A percentile compares a stretch with the other conserved stretches of the same genome.
phyloP scores from a whole-genome alignment of 345 rosid genomes.

The Salix udensis region DNA sequence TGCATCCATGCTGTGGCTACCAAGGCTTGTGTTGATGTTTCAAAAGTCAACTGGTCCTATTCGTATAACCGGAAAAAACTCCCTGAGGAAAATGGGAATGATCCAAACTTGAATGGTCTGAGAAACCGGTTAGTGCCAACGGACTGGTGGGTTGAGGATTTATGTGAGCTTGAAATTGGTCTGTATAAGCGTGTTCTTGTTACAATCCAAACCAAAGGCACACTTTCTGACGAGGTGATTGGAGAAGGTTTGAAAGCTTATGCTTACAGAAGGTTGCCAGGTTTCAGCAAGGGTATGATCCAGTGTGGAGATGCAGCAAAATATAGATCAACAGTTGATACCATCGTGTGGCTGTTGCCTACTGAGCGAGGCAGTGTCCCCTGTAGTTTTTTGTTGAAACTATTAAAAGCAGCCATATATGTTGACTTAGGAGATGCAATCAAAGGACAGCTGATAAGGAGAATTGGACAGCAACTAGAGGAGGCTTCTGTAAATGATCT shows the following conservation, averaged over 20 bases:
- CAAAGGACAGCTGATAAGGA: slow-evolving; percentile 45
- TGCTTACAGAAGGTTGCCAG: slow-evolving; percentile 62
- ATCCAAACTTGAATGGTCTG: slow-evolving; percentile 27
- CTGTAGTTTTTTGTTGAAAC: slow-evolving; percentile 69
- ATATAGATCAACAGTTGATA: slow-evolving; percentile 51
- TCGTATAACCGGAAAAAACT: slow-evolving; percentile 67
- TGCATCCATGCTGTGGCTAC: slow-evolving; percentile 68
- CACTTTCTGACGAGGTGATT: slow-evolving; percentile 51
- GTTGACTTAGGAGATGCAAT: slow-evolving; percentile 47
- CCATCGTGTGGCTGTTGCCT: slow-evolving; percentile 60
- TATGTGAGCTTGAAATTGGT: slow-evolving; percentile 73
- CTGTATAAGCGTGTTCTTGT: slow-evolving; percentile 51
- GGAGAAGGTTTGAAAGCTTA: slow-evolving; percentile 88
- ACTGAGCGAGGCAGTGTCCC: slow-evolving; percentile 65
- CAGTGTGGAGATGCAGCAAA: slow-evolving; percentile 45
- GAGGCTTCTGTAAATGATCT: slow-evolving; percentile 68
- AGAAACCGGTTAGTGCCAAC: slow-evolving; percentile 53
- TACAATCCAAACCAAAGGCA: slow-evolving; percentile 44
- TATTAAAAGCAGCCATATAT: slow-evolving; percentile 64
- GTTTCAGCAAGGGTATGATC: slow-evolving; percentile 60
- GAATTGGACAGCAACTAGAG: slow-evolving; percentile 73
- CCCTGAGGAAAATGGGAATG: slow-evolving; percentile 50
- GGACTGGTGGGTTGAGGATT: slow-evolving; percentile 97
- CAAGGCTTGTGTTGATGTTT: slow-evolving; percentile 57
- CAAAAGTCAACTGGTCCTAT: slow-evolving; percentile 82